Conservation (phyloP, 1,284 basidiomycete genomes). For the Fistulinella cinereoalba region DNA sequence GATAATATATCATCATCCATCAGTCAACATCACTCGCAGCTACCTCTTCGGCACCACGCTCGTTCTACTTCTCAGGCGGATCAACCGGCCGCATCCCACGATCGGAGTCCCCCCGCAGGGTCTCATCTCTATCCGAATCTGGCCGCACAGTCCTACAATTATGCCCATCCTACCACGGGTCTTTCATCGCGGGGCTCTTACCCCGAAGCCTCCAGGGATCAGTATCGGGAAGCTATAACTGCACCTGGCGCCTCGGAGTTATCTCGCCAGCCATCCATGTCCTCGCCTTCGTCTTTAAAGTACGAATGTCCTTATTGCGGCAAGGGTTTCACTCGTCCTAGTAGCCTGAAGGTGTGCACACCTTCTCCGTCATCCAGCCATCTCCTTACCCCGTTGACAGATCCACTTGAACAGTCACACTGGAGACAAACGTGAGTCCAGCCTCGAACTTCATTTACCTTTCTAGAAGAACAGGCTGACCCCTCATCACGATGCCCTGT, state of each 20-base stretch:
- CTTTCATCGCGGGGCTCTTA: constrained; percentile 22
- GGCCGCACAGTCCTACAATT: constrained; percentile 22
- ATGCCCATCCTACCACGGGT: constrained; percentile 14
- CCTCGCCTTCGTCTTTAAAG: constrained; percentile 41
- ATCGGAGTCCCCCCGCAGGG: constrained; percentile 27
- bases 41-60: constrained; percentile 21
- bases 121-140: constrained; percentile 26
- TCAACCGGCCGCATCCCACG: constrained; percentile 27
- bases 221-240: constrained; percentile 18
- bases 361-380: constrained; percentile 6
- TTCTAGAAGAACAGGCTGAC: constrained; percentile 2
- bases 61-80: constrained; percentile 30
- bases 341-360: constrained; percentile 66
- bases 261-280: constrained; percentile 19
- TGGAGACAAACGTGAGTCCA: constrained; percentile 75
- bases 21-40: constrained; percentile 23
- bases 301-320: constrained; percentile 78
- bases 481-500: constrained; percentile 8
- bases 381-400: constrained; percentile 37
- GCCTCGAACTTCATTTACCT: no score
- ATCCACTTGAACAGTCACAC: constrained; percentile 84
- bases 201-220: constrained; percentile 19
- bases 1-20: constrained; percentile 26
- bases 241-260: constrained; percentile 10
- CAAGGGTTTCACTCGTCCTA: constrained; percentile 78